These are phyloP conservation scores for Vicia sativa DNA, from an alignment of 306 rosid genomes.

Conservation along the genomic window DNA sequence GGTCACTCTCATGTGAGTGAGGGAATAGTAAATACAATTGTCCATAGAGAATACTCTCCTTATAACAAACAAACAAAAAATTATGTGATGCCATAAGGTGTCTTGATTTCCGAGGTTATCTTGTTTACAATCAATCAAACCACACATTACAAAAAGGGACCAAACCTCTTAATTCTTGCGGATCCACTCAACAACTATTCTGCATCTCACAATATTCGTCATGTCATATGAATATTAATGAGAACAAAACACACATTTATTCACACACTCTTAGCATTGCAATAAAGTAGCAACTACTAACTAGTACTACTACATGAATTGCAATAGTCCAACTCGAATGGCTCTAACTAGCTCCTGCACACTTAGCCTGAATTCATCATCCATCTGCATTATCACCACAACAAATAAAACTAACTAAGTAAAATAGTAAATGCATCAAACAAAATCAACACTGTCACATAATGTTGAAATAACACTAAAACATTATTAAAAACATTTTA, in stretches of 20 bases:
- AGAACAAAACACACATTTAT: neutral
- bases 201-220: neutral
- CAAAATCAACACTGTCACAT: neutral
- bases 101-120: neutral
- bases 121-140: neutral
- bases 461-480: neutral
- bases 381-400: slow-evolving; percentile 56
- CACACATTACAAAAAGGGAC: neutral
- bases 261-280: neutral
- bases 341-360: slow-evolving; percentile 57
- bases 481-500: neutral
- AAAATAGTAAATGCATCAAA: neutral
- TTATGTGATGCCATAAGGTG: neutral
- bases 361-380: slow-evolving; percentile 50
- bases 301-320: slow-evolving; percentile 33
- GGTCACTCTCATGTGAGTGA: too few species aligned
- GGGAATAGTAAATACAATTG: too few species aligned
- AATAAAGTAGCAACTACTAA: too few species aligned
- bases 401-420: neutral
- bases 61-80: too few species aligned
- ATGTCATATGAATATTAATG: neutral
- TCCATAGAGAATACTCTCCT: too few species aligned
- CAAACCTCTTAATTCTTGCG: neutral
- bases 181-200: neutral
- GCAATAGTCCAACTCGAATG: slow-evolving; percentile 47